Evolutionary conservation across 352 stramenopile genomes (phyloP).

Genomic region (Discostella stelligera): DNA sequence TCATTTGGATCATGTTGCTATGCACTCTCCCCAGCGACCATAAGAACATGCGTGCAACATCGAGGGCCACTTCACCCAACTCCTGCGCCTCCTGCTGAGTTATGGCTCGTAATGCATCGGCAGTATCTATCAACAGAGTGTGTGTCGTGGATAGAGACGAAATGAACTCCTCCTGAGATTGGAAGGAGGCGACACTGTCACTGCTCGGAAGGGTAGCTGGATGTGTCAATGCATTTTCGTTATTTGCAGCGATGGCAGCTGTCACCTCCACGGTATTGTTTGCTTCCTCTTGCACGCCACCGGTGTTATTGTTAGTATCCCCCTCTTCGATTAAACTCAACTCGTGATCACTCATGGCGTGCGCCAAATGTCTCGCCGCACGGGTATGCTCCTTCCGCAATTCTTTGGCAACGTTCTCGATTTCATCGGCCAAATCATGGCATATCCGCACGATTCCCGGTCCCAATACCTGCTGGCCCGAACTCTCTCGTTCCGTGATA

Average conservation of each 20-base stretch:
- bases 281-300: background rate
- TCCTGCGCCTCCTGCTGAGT: constrained; percentile 67
- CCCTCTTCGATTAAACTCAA: constrained; percentile 17
- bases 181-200: constrained; percentile 1
- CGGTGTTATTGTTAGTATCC: background rate
- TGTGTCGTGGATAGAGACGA: constrained; percentile 46
- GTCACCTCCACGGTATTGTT: background rate
- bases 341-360: constrained; percentile 24
- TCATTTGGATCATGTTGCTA: constrained; percentile 48
- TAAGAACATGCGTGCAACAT: constrained; percentile 63
- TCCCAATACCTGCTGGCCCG: constrained; percentile 35
- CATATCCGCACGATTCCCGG: constrained; percentile 57
- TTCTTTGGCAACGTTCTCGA: constrained; percentile 51
- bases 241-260: background rate
- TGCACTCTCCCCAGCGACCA: constrained; percentile 58
- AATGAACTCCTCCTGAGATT: constrained; percentile 48
- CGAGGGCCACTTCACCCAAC: constrained; percentile 69
- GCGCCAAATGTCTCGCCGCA: constrained; percentile 31
- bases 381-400: constrained; percentile 48
- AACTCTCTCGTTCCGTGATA: constrained; percentile 38
- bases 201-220: background rate
- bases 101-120: constrained; percentile 57
- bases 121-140: constrained; percentile 60
- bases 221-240: constrained; percentile 8
- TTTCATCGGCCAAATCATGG: constrained; percentile 61